A percentile compares a stretch with the other conserved stretches of the same genome.
phyloP scores from a whole-genome alignment of 805 yeast species.

The Wickerhamiella galacta region DNA sequence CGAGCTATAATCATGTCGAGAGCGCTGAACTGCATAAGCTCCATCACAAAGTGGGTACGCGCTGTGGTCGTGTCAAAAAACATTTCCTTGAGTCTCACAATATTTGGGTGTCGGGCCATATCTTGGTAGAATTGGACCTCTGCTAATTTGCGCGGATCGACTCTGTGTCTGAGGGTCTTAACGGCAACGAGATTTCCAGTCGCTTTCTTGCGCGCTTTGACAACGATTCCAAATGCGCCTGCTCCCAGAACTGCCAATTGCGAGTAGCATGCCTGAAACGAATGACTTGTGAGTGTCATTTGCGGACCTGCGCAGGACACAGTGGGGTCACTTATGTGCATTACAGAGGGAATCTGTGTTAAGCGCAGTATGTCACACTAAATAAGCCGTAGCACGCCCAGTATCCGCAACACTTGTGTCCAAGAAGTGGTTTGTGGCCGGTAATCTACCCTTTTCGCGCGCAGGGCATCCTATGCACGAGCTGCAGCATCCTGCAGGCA shows the following conservation, averaged over 20 bases:
- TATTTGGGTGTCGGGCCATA: constrained; percentile 51
- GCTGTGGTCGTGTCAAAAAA: constrained; percentile 48
- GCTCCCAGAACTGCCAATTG: constrained; percentile 8
- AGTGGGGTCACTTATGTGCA: no score
- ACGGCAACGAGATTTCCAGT: constrained; percentile 43
- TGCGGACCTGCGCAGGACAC: no score
- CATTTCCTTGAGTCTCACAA: constrained; percentile 63
- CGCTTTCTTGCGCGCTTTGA: constrained; percentile 10
- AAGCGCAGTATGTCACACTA: no score
- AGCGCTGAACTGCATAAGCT: constrained; percentile 67
- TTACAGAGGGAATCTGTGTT: no score
- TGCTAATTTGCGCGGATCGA: constrained; percentile 32
- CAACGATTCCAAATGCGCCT: constrained; percentile 21
- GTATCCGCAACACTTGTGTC: no score
- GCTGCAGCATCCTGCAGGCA: no score
- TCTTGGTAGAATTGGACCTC: constrained; percentile 25
- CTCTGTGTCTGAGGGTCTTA: constrained; percentile 55
- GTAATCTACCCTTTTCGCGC: no score
- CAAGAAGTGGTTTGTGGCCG: no score
- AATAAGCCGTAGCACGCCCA: no score
- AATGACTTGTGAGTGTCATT: no score
- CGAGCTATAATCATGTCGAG: constrained; percentile 60
- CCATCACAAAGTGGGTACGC: constrained; percentile 73
- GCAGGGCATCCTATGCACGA: no score
- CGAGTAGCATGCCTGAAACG: background rate